phyloP scores from a whole-genome alignment of 2,329 filamentous ascomycete genomes.

The Lachnellula suecica region DNA sequence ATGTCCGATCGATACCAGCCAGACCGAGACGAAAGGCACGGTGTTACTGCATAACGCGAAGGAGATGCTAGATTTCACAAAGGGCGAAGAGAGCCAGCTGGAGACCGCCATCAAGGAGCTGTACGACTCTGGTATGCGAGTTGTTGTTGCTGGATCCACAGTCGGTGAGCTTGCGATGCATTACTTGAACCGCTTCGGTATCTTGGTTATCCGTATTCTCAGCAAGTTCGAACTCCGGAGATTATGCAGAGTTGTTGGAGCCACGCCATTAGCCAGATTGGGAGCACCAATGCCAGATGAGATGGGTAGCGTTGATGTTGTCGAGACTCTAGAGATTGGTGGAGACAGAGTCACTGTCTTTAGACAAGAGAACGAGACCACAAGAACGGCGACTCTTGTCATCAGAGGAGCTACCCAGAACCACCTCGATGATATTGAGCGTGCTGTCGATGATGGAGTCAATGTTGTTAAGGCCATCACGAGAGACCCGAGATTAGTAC shows the following conservation, averaged over 20 bases:
- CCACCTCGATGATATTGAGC: slow-evolving; percentile 94
- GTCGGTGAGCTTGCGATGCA: slow-evolving; percentile 94
- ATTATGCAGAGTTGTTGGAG: slow-evolving; percentile 92
- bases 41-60: slow-evolving; percentile 95
- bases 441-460: slow-evolving; percentile 95
- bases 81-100: slow-evolving; percentile 90
- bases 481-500: slow-evolving; percentile 84
- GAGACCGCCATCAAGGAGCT: slow-evolving; percentile 93
- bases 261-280: slow-evolving; percentile 90
- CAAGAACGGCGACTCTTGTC: slow-evolving; percentile 90
- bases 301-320: slow-evolving; percentile 92
- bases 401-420: slow-evolving; percentile 96
- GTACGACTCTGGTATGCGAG: slow-evolving; percentile 87
- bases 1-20: slow-evolving; percentile 90
- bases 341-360: slow-evolving; percentile 98
- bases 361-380: slow-evolving; percentile 90
- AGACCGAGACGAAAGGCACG: slow-evolving; percentile 98
- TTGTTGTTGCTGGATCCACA: slow-evolving; percentile 89
- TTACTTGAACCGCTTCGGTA: slow-evolving; percentile 96
- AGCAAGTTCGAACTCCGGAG: slow-evolving; percentile 97
- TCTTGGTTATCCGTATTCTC: slow-evolving; percentile 93
- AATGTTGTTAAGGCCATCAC: slow-evolving; percentile 99
- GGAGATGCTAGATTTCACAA: slow-evolving; percentile 98
- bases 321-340: slow-evolving; percentile 96
- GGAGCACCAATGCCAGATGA: slow-evolving; percentile 99